phyloP scores from a whole-genome alignment of 805 yeast species.

The Hanseniaspora meyeri region DNA sequence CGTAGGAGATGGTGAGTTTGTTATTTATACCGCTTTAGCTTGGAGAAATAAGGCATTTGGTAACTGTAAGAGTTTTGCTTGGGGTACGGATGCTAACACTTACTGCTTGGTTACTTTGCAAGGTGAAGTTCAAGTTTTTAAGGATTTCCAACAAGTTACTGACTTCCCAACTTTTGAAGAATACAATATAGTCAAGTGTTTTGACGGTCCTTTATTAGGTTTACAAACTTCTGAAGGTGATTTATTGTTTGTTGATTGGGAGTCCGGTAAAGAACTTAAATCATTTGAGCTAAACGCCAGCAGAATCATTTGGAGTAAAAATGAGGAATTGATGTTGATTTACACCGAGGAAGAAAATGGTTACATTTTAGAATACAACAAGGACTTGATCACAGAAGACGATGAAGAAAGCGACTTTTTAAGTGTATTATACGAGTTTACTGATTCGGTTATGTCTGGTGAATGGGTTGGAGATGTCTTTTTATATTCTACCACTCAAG shows the following conservation, averaged over 20 bases:
- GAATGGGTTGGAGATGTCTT: conserved; percentile 97
- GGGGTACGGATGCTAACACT: conserved; percentile 85
- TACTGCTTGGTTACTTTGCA: conserved; percentile 70
- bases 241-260: conserved; percentile 90
- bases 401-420: conserved; percentile 84
- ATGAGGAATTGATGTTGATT: conserved; percentile 77
- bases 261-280: conserved; percentile 67
- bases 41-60: conserved; percentile 97
- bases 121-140: conserved; percentile 55
- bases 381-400: conserved; percentile 45
- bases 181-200: conserved; percentile 66
- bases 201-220: conserved; percentile 81
- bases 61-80: conserved; percentile 75
- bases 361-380: conserved; percentile 64
- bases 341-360: conserved; percentile 46
- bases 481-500: conserved; percentile 73
- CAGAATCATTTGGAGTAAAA: conserved; percentile 84
- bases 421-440: conserved; percentile 69
- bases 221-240: conserved; percentile 65
- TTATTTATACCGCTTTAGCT: conserved; percentile 89
- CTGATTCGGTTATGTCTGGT: conserved; percentile 75
- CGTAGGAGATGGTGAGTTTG: conserved; percentile 95
- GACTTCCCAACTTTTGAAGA: conserved; percentile 51
- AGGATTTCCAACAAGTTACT: conserved; percentile 72
- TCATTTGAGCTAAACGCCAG: conserved; percentile 75